A percentile compares a stretch with the other conserved stretches of the same genome.
Evolutionary conservation across 805 yeast species (phyloP).

Genomic region (Nakazawaea peltata): DNA sequence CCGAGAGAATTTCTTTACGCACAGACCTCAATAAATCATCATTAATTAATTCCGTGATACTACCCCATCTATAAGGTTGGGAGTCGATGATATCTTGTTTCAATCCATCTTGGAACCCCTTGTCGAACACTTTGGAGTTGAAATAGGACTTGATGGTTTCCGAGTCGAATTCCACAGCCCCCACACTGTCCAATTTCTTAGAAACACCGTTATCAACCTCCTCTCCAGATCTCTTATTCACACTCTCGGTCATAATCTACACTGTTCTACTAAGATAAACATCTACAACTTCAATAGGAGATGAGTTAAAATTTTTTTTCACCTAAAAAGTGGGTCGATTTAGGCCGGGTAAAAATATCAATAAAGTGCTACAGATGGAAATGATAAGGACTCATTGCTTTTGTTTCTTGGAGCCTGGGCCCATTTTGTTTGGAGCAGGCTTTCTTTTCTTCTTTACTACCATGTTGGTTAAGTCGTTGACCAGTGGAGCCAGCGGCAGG

Average conservation of each 20-base stretch:
- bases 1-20: conserved; percentile 71
- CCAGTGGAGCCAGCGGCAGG: conserved; percentile 17
- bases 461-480: conserved; percentile 56
- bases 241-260: too few species aligned
- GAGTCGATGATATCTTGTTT: conserved; percentile 40
- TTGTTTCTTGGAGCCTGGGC: too few species aligned
- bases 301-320: not conserved
- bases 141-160: conserved; percentile 28
- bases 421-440: too few species aligned
- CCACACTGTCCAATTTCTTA: not conserved
- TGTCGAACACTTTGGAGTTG: conserved; percentile 38
- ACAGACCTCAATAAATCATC: conserved; percentile 74
- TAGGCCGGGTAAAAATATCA: too few species aligned
- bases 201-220: not conserved
- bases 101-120: conserved; percentile 29
- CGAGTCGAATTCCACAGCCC: too few species aligned
- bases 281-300: not conserved
- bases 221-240: not conserved
- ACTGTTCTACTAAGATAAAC: too few species aligned
- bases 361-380: too few species aligned
- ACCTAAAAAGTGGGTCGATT: too few species aligned
- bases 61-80: conserved; percentile 87
- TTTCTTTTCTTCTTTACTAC: conserved; percentile 48
- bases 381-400: too few species aligned
- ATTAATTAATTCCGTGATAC: conserved; percentile 63